phyloP scores from a whole-genome alignment of 176 grass and related monocot species.

The Avena eriantha region DNA sequence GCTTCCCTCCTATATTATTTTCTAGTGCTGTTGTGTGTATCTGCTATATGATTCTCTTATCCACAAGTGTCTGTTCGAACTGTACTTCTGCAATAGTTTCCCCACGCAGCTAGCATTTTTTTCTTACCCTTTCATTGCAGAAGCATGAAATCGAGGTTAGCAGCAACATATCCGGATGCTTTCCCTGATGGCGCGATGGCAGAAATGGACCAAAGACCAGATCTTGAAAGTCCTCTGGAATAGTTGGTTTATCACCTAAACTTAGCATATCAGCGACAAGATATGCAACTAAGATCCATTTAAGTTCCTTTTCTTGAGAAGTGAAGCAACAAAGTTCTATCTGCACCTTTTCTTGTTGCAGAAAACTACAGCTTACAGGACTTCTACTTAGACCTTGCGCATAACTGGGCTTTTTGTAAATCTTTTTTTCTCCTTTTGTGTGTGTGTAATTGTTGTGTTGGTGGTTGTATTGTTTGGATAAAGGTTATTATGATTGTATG shows the following conservation, averaged over 20 bases:
- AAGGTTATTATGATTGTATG: neutral
- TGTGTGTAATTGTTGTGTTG: neutral
- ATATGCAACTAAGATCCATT: neutral
- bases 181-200: conserved; percentile 66
- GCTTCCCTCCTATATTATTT: conserved; percentile 23
- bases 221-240: conserved; percentile 73
- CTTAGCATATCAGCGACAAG: neutral
- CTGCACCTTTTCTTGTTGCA: neutral
- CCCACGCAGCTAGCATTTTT: neutral
- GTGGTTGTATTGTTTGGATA: neutral
- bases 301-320: neutral
- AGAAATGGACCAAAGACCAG: conserved; percentile 80
- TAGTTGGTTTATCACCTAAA: neutral
- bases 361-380: neutral
- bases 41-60: conserved; percentile 12
- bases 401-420: conserved; percentile 17
- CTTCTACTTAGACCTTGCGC: neutral
- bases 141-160: conserved; percentile 77
- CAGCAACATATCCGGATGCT: conserved; percentile 88
- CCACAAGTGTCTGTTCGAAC: neutral
- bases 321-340: conserved; percentile 8
- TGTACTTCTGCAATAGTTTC: conserved; percentile 14
- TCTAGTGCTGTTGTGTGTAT: neutral
- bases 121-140: conserved; percentile 43
- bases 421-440: neutral